These are phyloP conservation scores for Amanita exitialis DNA, from an alignment of 768 basidiomycete species.

Conservation along the genomic window DNA sequence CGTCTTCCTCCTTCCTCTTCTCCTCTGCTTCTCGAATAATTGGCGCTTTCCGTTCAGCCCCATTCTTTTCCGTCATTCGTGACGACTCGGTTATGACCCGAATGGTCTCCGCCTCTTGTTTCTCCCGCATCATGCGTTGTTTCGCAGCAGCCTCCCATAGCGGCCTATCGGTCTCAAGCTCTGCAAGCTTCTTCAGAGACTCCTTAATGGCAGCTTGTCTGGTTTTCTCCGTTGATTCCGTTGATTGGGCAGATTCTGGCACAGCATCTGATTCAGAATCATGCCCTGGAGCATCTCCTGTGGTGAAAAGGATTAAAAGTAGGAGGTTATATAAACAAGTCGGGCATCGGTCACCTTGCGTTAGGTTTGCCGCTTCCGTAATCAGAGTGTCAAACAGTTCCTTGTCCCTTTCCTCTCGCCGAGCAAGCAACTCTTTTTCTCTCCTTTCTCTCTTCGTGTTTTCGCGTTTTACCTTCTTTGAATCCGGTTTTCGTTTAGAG, in stretches of 20 bases:
- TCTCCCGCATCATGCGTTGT: conserved; percentile 25
- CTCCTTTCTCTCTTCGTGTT: conserved; percentile 30
- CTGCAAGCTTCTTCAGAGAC: conserved; percentile 57
- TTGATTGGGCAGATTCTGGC: background rate
- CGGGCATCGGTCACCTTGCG: background rate
- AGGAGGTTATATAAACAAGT: background rate
- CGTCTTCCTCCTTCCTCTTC: conserved; percentile 16
- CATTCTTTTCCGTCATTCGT: background rate
- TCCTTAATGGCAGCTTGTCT: conserved; percentile 42
- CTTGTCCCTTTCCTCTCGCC: conserved; percentile 26
- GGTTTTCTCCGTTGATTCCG: conserved; percentile 17
- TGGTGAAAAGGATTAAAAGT: background rate
- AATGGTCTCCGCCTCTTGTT: conserved; percentile 12
- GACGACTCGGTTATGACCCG: background rate
- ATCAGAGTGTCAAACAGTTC: conserved; percentile 12
- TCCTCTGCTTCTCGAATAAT: conserved; percentile 17
- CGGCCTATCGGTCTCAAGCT: conserved; percentile 55
- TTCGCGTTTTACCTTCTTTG: conserved; percentile 28
- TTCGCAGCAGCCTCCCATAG: conserved; percentile 49
- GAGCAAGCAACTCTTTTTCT: conserved; percentile 24
- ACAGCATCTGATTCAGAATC: background rate
- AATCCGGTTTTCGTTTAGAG: conserved; percentile 24
- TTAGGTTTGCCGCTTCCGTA: background rate
- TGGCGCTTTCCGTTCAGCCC: conserved; percentile 6
- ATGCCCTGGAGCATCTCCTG: background rate